Conservation (phyloP, 768 basidiomycete species). For the Termitomyces sp. region DNA sequence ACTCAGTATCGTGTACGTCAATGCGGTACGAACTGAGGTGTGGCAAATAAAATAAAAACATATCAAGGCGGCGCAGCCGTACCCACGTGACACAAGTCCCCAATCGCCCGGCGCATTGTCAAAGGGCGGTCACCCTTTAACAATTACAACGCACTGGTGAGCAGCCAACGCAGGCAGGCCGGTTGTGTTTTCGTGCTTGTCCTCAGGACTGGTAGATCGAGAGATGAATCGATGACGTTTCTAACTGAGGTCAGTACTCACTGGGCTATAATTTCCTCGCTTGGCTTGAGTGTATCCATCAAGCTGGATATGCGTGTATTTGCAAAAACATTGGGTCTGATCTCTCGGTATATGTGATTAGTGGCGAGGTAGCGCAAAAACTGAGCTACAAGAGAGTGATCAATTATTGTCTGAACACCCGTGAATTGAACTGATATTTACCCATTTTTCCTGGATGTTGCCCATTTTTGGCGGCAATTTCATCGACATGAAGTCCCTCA, state of each 20-base stretch:
- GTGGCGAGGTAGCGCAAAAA: slow-evolving; percentile 8
- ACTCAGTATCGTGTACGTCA: too few species aligned
- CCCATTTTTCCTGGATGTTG: slow-evolving; percentile 25
- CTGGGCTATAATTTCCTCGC: background rate
- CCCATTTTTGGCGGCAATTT: slow-evolving; percentile 21
- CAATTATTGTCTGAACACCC: background rate
- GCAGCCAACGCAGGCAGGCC: slow-evolving; percentile 20
- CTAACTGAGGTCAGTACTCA: background rate
- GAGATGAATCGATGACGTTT: background rate
- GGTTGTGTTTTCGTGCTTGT: slow-evolving; percentile 11
- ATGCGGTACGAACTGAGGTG: too few species aligned
- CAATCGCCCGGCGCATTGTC: too few species aligned
- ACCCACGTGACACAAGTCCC: too few species aligned
- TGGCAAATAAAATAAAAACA: too few species aligned
- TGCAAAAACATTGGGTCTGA: slow-evolving; percentile 24
- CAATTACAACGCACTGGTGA: slow-evolving; percentile 18
- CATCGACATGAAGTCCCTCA: slow-evolving; percentile 24
- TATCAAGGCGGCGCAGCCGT: too few species aligned
- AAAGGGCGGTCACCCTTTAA: too few species aligned
- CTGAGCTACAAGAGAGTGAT: background rate
- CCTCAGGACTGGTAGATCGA: background rate
- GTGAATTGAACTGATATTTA: slow-evolving; percentile 6
- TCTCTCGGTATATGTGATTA: slow-evolving; percentile 18
- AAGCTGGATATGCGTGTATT: slow-evolving; percentile 27
- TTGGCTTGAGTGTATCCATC: slow-evolving; percentile 18